Evolutionary conservation across 2,329 filamentous ascomycete genomes (phyloP), one percentile per base, ranked within the genome.

Genomic region (Pseudogymnoascus sp.): DNA sequence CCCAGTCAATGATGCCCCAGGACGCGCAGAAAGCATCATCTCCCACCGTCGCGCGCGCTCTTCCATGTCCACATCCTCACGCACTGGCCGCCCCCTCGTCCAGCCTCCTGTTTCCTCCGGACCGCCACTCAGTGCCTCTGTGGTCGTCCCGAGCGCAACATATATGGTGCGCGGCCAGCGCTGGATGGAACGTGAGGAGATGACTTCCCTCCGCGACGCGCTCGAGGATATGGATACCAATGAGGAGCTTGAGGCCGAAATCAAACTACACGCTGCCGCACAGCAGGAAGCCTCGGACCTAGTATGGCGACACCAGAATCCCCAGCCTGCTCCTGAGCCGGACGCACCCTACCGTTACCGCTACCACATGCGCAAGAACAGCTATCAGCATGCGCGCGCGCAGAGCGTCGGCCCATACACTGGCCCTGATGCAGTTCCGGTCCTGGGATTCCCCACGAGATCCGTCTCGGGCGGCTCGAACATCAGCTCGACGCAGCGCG

Each of bases 101-200:
- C 40, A 26, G n/a, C 26, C 53, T 42, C 56, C 59, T 16, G 19
- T 19, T 4, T 37, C 24, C 3, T 14, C 65, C n/a, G 63, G 59
- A 10, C 40, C 62, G 31, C 80, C 82, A 13, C 70, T 85, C 63
- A 85, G 79, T 66, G 82, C 85, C 1, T 83, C 81, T 2, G 80
- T 86, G 61, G 81, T 88, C 59, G 85, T 88, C 14, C 83, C 86
- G 6, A 89, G 81, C 65, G 79, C 85, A 47, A 85, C 82, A 6
- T 92, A 92, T 73, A 86, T 90, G 63, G 89, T 92, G 74, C 83
- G 86, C 63, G 88, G 87, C 16, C 84, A 86, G 71, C 79, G 89
- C 69, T 91, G 88, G 87, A 89, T 90, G 83, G 89, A 93, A 73
- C 90, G 89, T 73, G 88, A 91, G 71, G 89, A 93, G 74, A 87